Conservation (phyloP, 257 asterid species). For the Rubia yunnanensis region DNA sequence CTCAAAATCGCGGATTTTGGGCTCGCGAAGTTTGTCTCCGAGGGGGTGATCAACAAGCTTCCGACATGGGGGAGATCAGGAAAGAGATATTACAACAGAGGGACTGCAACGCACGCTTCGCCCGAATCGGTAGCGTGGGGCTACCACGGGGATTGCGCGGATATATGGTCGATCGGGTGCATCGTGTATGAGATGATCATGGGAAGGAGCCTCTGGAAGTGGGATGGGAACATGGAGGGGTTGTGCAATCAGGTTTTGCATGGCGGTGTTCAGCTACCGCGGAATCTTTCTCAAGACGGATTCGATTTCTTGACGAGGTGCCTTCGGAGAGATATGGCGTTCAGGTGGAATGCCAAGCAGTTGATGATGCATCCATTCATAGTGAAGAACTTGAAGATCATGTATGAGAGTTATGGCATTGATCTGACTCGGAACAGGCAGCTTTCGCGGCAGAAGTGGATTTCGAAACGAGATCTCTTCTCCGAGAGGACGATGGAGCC, state of each 20-base stretch:
- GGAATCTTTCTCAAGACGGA: not conserved
- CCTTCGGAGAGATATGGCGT: not conserved
- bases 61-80: not conserved
- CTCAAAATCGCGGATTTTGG: not conserved
- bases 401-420: too few species aligned
- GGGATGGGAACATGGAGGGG: not conserved
- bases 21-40: not conserved
- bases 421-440: too few species aligned
- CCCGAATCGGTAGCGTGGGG: not conserved
- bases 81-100: not conserved
- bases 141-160: not conserved
- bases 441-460: not conserved
- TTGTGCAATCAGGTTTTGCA: not conserved
- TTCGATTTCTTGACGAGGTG: not conserved
- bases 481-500: not conserved
- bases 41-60: not conserved
- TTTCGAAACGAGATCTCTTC: not conserved
- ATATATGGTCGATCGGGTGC: not conserved
- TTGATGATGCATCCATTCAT: not conserved
- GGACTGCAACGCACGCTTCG: not conserved
- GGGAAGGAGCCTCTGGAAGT: not conserved
- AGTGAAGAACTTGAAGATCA: not conserved
- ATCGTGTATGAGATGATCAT: not conserved
- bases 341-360: not conserved
- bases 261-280: not conserved